Percentiles rank a stretch among this genome's conserved stretches.
These are phyloP conservation scores for Chondrus crispus DNA, from an alignment of 23 red algal genomes.

Conservation along the genomic window DNA sequence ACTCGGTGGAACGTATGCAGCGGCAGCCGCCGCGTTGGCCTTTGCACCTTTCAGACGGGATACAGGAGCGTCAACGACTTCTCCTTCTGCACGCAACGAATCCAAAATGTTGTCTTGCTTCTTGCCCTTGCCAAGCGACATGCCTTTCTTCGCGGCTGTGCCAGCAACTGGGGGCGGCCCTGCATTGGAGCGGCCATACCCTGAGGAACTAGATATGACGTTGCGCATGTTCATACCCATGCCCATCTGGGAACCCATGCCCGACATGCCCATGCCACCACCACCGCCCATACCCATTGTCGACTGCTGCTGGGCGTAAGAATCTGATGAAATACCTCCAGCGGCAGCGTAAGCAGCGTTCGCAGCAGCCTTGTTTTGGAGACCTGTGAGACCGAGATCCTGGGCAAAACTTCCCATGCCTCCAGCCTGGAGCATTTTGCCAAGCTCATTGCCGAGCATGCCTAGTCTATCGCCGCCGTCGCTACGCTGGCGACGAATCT, in stretches of 20 bases:
- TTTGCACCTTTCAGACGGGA: conserved; percentile 27
- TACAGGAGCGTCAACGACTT: conserved; percentile 80
- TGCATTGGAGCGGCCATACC: conserved; percentile 22
- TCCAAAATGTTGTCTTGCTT: conserved; percentile 71
- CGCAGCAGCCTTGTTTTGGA: conserved; percentile 27
- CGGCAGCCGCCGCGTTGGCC: conserved; percentile 69
- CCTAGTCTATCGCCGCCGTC: conserved; percentile 68
- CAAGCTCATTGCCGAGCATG: conserved; percentile 73
- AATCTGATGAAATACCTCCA: conserved; percentile 65
- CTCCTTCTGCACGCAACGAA: conserved; percentile 83
- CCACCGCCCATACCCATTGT: conserved; percentile 39
- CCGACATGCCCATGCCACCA: conserved; percentile 44
- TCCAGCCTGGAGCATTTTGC: conserved; percentile 55
- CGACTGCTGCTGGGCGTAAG: conserved; percentile 38
- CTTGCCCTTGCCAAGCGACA: conserved; percentile 78
- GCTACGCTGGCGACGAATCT: conserved; percentile 62
- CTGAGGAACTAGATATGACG: conserved; percentile 26
- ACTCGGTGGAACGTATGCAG: conserved; percentile 47
- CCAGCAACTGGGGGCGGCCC: conserved; percentile 50
- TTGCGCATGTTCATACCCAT: conserved; percentile 48
- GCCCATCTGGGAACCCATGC: conserved; percentile 23
- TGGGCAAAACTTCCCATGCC: conserved; percentile 73
- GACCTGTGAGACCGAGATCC: conserved; percentile 61
- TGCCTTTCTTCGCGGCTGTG: conserved; percentile 70
- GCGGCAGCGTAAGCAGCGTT: conserved; percentile 63